Conservation (phyloP, 2,329 filamentous ascomycete genomes). For the Colletotrichum liriopes region DNA sequence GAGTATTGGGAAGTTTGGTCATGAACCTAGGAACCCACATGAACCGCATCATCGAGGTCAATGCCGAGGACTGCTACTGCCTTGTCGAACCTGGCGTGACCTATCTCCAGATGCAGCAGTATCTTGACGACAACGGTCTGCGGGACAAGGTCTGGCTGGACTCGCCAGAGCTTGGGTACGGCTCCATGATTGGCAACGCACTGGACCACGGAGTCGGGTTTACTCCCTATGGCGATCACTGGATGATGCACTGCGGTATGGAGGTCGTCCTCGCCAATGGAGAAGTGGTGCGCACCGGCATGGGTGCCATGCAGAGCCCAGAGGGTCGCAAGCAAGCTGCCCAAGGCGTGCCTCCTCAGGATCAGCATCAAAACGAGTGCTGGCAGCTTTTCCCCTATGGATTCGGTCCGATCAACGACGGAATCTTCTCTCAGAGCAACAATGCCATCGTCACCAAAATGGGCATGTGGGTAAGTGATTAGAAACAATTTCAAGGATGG, state of each 20-base stretch:
- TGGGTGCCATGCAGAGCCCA: slow-evolving; percentile 59
- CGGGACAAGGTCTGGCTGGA: slow-evolving; percentile 60
- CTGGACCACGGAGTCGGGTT: slow-evolving; percentile 64
- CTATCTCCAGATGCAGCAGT: slow-evolving; percentile 66
- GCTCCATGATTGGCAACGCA: slow-evolving; percentile 62
- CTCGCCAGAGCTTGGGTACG: slow-evolving; percentile 59
- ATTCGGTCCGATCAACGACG: slow-evolving; percentile 58
- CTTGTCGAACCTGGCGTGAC: slow-evolving; percentile 71
- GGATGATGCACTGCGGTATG: slow-evolving; percentile 57
- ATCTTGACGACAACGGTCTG: slow-evolving; percentile 59
- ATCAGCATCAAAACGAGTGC: slow-evolving; percentile 47
- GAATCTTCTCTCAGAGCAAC: slow-evolving; percentile 67
- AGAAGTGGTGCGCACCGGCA: slow-evolving; percentile 62
- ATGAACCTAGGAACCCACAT: slow-evolving; percentile 68
- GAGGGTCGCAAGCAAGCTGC: slow-evolving; percentile 53
- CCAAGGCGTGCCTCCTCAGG: slow-evolving; percentile 51
- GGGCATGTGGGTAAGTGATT: slow-evolving; percentile 56
- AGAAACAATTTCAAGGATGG: no score
- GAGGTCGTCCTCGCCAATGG: slow-evolving; percentile 63
- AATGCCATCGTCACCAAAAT: slow-evolving; percentile 70
- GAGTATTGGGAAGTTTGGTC: slow-evolving; percentile 66
- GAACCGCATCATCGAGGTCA: slow-evolving; percentile 67
- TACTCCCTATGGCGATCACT: slow-evolving; percentile 59
- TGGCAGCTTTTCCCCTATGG: slow-evolving; percentile 58
- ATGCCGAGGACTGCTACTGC: slow-evolving; percentile 63